Base-by-base conservation (phyloP, 345 rosid species). In the Pugionium dolabratum region DNA sequence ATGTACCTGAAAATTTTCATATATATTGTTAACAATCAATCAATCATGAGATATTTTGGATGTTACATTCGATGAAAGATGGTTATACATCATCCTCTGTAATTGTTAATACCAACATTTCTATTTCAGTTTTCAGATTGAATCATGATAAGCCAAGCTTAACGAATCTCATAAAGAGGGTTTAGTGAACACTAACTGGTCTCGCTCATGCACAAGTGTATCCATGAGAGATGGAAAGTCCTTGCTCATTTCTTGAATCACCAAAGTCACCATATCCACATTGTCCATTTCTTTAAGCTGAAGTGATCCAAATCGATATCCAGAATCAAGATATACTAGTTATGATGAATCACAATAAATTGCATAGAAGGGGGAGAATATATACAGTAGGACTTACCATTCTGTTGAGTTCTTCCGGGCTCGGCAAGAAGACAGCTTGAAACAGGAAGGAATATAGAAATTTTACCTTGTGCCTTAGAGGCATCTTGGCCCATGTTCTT, bases 231-330 rank as follows among this genome's bases (percentile, higher is more conserved):
- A 80, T 49, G 99, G 99, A 79, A 87, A 95, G 58, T 86, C 79
- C 83, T 89, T 91, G 86, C 97, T 91, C 98, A 95, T 89, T 79
- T 95, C 96, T 84, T 89, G 94, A 78, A 91, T 89, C 67, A 95
- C 95, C 61, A 91, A 87, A 69, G 99, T 95, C 79, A 91, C 70
- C 97, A 89, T 89, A 79, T 91, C 99, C 71, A 77, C 83, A 74
- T 95, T 81, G 66, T 91, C 88, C 97, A 95, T 85, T 61, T 89
- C 98, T 79, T 91, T 89, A 75, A 95, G 80, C 99, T 95, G 79
- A 62, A 74, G 64, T 2, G 11, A 5, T 18, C 34, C 45, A 69
- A 59, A 61, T 54, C 9, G 1, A 33, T 25, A 31, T 2, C 10
- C 64, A 43, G 35, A 59, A 64, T 29, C 42, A 49, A 36, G 30